A percentile compares a stretch with the other conserved stretches of the same genome.
phyloP scores from a whole-genome alignment of 257 asterid species.

The Nicotiana tabacum region DNA sequence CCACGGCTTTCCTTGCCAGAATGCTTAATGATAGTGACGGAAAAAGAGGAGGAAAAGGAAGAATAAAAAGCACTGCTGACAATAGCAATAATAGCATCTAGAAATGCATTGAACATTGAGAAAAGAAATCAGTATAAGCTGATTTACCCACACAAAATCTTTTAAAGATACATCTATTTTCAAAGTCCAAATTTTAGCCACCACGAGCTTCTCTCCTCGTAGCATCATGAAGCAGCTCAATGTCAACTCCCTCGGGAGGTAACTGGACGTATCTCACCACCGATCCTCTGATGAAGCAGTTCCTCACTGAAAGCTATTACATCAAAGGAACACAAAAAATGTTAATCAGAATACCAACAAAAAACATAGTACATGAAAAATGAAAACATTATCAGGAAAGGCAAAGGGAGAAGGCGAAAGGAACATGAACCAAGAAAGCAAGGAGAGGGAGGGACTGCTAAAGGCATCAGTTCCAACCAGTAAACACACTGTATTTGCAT shows the following conservation, averaged over 20 bases:
- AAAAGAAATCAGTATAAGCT: neutral
- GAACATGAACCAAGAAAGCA: neutral
- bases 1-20: too few relatives aligned
- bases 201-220: constrained; percentile 96
- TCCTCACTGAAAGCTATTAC: constrained; percentile 79
- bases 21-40: too few relatives aligned
- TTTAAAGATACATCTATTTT: neutral
- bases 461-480: neutral
- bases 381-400: neutral
- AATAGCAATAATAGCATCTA: neutral
- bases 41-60: neutral
- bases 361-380: neutral
- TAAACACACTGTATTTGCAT: neutral
- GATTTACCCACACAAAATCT: neutral
- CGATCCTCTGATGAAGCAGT: constrained; percentile 97
- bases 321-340: constrained; percentile 23
- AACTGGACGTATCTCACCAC: constrained; percentile 94
- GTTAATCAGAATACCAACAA: neutral
- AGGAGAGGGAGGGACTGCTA: neutral
- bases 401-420: neutral
- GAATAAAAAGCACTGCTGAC: neutral
- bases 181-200: constrained; percentile 26
- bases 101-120: neutral
- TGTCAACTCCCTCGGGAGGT: constrained; percentile 96
- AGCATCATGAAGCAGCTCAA: constrained; percentile 93